phyloP scores from a whole-genome alignment of 2,329 filamentous ascomycete genomes.

The Penicillium sp. region DNA sequence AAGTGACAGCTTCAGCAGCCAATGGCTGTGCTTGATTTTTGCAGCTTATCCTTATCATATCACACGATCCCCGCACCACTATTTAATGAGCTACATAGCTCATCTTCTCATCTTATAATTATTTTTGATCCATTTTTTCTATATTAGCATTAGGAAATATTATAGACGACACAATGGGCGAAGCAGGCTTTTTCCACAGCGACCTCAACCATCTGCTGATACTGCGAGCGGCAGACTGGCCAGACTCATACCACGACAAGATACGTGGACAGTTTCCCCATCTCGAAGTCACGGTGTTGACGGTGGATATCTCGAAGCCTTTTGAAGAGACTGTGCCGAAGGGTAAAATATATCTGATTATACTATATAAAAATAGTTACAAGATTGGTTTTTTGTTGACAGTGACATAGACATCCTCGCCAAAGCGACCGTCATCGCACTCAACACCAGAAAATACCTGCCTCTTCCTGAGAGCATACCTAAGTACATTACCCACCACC shows the following conservation, averaged over 20 bases:
- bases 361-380: background rate
- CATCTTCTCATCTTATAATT: background rate
- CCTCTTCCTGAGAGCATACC: slow-evolving; percentile 12
- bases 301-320: slow-evolving; percentile 3
- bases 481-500: background rate
- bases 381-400: background rate
- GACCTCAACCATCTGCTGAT: slow-evolving; percentile 7
- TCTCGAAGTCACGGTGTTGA: slow-evolving; percentile 3
- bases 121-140: background rate
- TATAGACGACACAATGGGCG: slow-evolving; percentile 1
- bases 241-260: slow-evolving; percentile 9
- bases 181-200: slow-evolving; percentile 1
- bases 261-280: slow-evolving; percentile 7
- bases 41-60: background rate
- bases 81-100: background rate
- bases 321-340: slow-evolving; percentile 11
- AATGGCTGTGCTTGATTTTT: background rate
- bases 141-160: background rate
- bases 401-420: background rate
- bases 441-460: slow-evolving; percentile 3
- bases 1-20: slow-evolving; percentile 6
- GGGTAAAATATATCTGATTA: background rate
- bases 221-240: slow-evolving; percentile 3
- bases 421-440: slow-evolving; percentile 8
- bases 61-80: background rate